A percentile compares a stretch with the other conserved stretches of the same genome.
Conservation (phyloP, 352 stramenopile genomes). For the Albugo candida region DNA sequence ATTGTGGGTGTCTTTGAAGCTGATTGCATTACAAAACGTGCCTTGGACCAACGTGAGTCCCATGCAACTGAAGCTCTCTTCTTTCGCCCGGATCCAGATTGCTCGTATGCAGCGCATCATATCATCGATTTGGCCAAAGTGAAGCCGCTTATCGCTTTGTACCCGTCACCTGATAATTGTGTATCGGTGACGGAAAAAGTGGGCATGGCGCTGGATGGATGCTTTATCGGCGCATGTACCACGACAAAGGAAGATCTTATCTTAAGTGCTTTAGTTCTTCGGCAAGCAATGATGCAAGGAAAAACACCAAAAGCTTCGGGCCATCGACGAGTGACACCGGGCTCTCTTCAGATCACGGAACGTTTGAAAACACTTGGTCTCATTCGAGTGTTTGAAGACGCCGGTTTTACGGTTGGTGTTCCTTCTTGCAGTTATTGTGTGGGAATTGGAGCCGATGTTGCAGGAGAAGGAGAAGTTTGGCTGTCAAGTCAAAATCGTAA, state of each 20-base stretch:
- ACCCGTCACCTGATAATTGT: slow-evolving; percentile 67
- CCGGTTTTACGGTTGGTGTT: slow-evolving; percentile 52
- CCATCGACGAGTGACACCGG: slow-evolving; percentile 48
- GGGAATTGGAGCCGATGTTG: slow-evolving; percentile 58
- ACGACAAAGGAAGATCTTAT: slow-evolving; percentile 71
- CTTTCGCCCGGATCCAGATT: slow-evolving; percentile 43
- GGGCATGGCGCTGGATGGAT: slow-evolving; percentile 58
- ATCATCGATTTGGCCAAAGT: slow-evolving; percentile 46
- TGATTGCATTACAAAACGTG: slow-evolving; percentile 45
- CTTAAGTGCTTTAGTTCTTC: slow-evolving; percentile 47
- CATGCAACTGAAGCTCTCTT: slow-evolving; percentile 56
- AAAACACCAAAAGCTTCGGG: slow-evolving; percentile 26
- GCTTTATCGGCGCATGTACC: slow-evolving; percentile 68
- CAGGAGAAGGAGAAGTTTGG: slow-evolving; percentile 53
- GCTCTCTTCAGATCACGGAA: slow-evolving; percentile 54
- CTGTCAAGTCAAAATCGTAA: slow-evolving; percentile 71
- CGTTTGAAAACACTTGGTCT: slow-evolving; percentile 40
- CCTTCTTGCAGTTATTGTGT: slow-evolving; percentile 69
- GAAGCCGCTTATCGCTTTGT: slow-evolving; percentile 42
- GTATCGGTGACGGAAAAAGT: slow-evolving; percentile 42
- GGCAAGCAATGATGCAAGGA: slow-evolving; percentile 45
- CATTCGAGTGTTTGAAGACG: slow-evolving; percentile 54
- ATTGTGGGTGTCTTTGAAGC: slow-evolving; percentile 67
- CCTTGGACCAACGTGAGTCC: slow-evolving; percentile 25
- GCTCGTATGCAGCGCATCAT: slow-evolving; percentile 50